These are phyloP conservation scores for Cyclotella kingstonii DNA, from an alignment of 108 stramenopile species.

Conservation along the genomic window DNA sequence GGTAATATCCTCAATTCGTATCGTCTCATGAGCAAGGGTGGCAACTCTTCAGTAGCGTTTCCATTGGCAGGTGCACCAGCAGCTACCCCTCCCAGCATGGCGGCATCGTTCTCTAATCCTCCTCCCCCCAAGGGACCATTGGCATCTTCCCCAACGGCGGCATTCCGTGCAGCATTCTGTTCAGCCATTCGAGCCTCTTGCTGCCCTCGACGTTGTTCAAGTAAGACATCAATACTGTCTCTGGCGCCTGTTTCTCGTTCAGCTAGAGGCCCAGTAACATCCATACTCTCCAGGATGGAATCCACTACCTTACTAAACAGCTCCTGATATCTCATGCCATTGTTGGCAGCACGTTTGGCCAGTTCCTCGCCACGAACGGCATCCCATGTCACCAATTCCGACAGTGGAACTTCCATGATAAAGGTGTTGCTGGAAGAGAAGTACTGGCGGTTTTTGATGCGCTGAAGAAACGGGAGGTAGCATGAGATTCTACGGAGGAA, in stretches of 20 bases:
- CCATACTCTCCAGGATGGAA: conserved; percentile 40
- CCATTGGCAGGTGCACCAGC: conserved; percentile 10
- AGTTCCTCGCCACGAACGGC: conserved; percentile 60
- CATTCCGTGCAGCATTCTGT: conserved; percentile 10
- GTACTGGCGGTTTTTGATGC: conserved; percentile 64
- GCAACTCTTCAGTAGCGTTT: conserved; percentile 64
- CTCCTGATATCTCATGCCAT: conserved; percentile 72
- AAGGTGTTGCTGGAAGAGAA: conserved; percentile 46
- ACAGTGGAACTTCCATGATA: conserved; percentile 72
- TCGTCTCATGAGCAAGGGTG: conserved; percentile 75
- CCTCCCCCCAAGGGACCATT: conserved; percentile 45
- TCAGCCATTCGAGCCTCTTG: conserved; percentile 52
- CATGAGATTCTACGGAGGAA: conserved; percentile 58
- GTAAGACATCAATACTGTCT: conserved; percentile 79
- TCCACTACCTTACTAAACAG: conserved; percentile 75
- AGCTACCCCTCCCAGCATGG: conserved; percentile 20
- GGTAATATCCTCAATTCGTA: conserved; percentile 82
- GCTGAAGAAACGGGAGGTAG: conserved; percentile 68
- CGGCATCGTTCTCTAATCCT: conserved; percentile 55
- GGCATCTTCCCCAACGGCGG: conserved; percentile 20
- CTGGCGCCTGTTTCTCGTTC: conserved; percentile 24
- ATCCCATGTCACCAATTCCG: conserved; percentile 70
- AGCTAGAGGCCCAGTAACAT: no score
- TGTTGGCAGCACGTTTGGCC: conserved; percentile 58
- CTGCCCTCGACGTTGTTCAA: conserved; percentile 70